Percentiles rank a stretch among this genome's conserved stretches.
Conservation (phyloP, 2,329 filamentous ascomycete species). For the Aureobasidium subglaciale region DNA sequence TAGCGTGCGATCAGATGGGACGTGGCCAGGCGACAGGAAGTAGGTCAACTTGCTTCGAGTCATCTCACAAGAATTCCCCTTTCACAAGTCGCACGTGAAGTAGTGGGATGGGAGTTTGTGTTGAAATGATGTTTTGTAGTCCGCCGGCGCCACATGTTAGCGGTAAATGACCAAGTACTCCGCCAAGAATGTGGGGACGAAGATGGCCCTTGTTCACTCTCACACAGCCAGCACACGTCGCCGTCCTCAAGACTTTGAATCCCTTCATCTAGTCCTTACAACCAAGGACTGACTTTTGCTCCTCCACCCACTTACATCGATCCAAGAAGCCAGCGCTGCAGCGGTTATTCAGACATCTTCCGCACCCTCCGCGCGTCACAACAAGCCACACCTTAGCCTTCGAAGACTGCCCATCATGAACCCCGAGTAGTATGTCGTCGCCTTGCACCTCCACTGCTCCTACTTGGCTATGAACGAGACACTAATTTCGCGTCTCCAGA, state of each 20-base stretch:
- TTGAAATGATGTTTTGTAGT: slow-evolving; percentile 1
- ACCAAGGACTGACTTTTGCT: neutral
- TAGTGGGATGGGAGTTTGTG: neutral
- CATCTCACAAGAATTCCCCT: neutral
- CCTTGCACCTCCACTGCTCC: slow-evolving; percentile 18
- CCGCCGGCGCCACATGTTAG: slow-evolving; percentile 4
- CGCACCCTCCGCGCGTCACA: neutral
- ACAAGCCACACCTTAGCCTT: slow-evolving; percentile 6
- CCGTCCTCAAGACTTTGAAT: neutral
- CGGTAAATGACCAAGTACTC: slow-evolving; percentile 4
- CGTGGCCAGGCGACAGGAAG: neutral
- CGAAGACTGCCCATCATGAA: slow-evolving; percentile 60
- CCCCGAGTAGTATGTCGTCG: slow-evolving; percentile 73
- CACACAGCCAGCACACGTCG: slow-evolving; percentile 5
- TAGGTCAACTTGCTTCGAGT: neutral
- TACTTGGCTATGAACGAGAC: neutral
- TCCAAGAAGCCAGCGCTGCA: neutral
- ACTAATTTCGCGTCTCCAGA: neutral
- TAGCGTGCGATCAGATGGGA: neutral
- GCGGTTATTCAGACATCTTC: neutral
- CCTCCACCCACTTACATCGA: neutral
- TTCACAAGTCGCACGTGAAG: neutral
- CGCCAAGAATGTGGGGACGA: neutral
- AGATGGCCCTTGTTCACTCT: slow-evolving; percentile 8
- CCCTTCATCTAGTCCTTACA: neutral